phyloP scores from a whole-genome alignment of 306 rosid species.

The Cucumis melo region DNA sequence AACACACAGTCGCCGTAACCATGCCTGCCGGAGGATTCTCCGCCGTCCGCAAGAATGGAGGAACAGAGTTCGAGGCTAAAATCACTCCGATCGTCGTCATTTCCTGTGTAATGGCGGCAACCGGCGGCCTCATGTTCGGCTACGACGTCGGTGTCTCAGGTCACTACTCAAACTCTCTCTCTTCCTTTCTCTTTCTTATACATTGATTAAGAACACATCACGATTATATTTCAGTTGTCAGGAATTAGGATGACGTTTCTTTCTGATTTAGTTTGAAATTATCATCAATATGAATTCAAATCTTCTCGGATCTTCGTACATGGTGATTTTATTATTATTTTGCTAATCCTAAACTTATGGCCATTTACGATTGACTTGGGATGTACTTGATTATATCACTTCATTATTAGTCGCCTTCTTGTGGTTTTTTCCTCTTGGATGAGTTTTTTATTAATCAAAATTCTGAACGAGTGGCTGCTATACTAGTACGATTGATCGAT shows the following conservation, averaged over 20 bases:
- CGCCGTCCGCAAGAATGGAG: conserved; percentile 4
- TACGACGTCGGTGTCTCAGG: conserved; percentile 8
- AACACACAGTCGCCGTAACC: neutral
- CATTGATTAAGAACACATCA: neutral
- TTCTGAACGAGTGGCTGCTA: neutral
- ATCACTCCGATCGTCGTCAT: conserved; percentile 1
- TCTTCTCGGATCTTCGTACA: neutral
- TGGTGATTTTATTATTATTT: neutral
- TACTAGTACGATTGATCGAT: neutral
- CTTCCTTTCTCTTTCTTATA: neutral
- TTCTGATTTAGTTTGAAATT: neutral
- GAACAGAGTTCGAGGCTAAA: neutral
- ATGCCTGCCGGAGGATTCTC: conserved; percentile 56
- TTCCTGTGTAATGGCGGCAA: conserved; percentile 6
- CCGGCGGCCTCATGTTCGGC: conserved; percentile 7
- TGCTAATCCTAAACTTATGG: neutral
- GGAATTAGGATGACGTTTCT: neutral
- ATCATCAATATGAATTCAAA: neutral
- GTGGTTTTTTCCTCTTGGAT: neutral
- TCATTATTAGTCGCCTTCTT: neutral
- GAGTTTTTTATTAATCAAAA: neutral
- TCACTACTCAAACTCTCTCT: neutral
- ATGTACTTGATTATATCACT: neutral
- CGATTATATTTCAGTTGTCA: neutral
- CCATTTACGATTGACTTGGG: neutral